Base-by-base conservation (phyloP, 31 red algal species). In the Asparagopsis taxiformis region DNA sequence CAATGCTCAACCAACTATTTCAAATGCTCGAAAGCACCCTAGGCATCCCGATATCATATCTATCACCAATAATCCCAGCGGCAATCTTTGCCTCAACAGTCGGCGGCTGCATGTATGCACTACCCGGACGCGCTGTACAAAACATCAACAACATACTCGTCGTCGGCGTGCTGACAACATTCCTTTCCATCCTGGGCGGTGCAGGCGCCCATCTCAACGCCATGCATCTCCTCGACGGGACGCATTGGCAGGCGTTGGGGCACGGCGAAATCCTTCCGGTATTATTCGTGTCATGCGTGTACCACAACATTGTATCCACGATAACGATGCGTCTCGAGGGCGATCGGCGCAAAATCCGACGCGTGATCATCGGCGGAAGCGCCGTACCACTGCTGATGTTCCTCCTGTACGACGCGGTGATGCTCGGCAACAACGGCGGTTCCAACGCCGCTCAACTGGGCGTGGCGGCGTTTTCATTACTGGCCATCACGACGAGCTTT, bases 401-500 rank as follows among this genome's bases (percentile, higher is more conserved):
- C 31, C 2, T 84, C 15, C 0, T 71, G 36, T 91, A 81, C 68
- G 61, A 91, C 48, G 88, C 79, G 17, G 79, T 55, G 6, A 53
- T 84, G 31, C 70, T 92, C 6, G 61, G 53, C 22, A 69, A 22
- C 25, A 31, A 67, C 37, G 55, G 55, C 34, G 19, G 7, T 22
- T n/a, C 26, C 57, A 2, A 19, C 65, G 62, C n/a, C 2, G 36
- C 16, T 34, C 35, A 43, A 3, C 30, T 37, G 0, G 48, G 51
- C 1, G 78, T 79, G 1, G 46, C 59, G 0, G 46, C 24, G 25
- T 92, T 92, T 39, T 75, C 68, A 29, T 13, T 57, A 20, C 66
- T 92, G 8, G 88, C 88, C 1, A 31, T 92, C 6, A 46, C 61
- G 26, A 92, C 88, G n/a, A 77, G 70, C 31, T 63, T 77, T 32